Conservation (phyloP, 305 asterid species). For the Plantago coronopus region DNA sequence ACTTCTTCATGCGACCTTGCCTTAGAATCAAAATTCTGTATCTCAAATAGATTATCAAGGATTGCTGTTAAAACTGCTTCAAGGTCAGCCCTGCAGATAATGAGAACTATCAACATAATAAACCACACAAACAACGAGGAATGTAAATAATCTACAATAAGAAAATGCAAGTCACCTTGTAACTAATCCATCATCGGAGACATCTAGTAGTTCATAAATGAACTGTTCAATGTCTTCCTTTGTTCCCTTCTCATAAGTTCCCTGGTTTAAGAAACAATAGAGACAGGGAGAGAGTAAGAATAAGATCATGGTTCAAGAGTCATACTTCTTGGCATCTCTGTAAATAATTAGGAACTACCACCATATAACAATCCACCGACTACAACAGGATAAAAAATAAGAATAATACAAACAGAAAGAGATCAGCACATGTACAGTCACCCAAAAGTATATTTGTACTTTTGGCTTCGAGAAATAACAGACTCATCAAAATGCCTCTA, state of each 20-base stretch:
- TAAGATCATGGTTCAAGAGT: constrained; percentile 15
- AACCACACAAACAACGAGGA: not conserved
- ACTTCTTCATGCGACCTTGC: constrained; percentile 37
- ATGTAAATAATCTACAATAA: constrained; percentile 8
- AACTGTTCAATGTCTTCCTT: constrained; percentile 82
- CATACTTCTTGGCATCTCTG: constrained; percentile 3
- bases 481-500: too few species aligned
- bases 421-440: too few species aligned
- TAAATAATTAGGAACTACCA: not conserved
- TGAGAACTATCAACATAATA: constrained; percentile 11
- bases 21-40: constrained; percentile 38
- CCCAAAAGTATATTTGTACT: too few species aligned
- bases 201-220: constrained; percentile 72
- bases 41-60: constrained; percentile 49
- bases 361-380: not conserved
- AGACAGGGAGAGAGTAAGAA: constrained; percentile 10
- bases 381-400: not conserved
- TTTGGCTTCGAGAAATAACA: too few species aligned
- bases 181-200: constrained; percentile 58
- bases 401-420: too few species aligned
- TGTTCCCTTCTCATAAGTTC: constrained; percentile 85
- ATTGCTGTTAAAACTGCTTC: constrained; percentile 63
- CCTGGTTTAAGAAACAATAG: constrained; percentile 42
- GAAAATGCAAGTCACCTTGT: constrained; percentile 47
- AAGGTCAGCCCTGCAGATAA: constrained; percentile 68